Conservation (phyloP, 192 early-diverging fungal species). For the Pecoramyces ruminantium region DNA sequence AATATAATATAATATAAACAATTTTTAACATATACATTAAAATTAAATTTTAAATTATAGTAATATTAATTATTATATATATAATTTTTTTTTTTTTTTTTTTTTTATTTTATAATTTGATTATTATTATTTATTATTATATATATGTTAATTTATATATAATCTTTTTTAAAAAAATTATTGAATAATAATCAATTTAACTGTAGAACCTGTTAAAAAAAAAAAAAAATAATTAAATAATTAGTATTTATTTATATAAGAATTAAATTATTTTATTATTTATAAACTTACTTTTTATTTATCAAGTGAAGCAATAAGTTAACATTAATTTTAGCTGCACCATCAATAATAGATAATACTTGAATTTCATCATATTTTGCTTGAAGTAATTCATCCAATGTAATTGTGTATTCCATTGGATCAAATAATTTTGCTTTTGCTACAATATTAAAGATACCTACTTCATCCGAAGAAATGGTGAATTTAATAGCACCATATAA, state of each 20-base stretch:
- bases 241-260: too few species aligned
- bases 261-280: too few species aligned
- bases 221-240: too few species aligned
- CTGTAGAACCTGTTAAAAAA: conserved; percentile 3
- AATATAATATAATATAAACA: too few species aligned
- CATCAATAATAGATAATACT: conserved; percentile 81
- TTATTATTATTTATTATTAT: too few species aligned
- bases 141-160: too few species aligned
- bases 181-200: not conserved
- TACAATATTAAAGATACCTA: conserved; percentile 79
- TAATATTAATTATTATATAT: too few species aligned
- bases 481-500: conserved; percentile 74
- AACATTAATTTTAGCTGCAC: conserved; percentile 83
- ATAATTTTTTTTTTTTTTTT: too few species aligned
- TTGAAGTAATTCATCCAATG: conserved; percentile 83
- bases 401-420: conserved; percentile 52
- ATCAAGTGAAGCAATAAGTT: conserved; percentile 88
- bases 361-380: conserved; percentile 83
- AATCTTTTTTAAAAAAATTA: too few species aligned
- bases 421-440: conserved; percentile 41
- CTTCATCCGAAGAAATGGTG: conserved; percentile 79
- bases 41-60: too few species aligned
- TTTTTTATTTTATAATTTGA: too few species aligned
- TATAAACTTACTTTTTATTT: conserved; percentile 81
- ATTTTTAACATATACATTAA: too few species aligned